phyloP scores from a whole-genome alignment of 495 filamentous ascomycete species.

The Penicillium paradoxum region DNA sequence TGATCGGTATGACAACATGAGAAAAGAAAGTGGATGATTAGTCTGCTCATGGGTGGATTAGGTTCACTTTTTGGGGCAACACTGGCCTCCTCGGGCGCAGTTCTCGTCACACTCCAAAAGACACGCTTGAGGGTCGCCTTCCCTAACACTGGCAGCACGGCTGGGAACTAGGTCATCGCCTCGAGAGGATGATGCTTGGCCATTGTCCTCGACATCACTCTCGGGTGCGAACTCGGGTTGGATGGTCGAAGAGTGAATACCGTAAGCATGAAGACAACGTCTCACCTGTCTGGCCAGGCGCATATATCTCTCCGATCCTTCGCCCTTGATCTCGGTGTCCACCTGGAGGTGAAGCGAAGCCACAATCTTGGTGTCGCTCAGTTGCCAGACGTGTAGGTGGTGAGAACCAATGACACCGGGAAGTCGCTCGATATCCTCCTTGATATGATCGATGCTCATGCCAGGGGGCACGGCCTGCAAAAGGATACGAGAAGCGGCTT shows the following conservation, averaged over 20 bases:
- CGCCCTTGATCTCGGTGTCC: conserved; percentile 65
- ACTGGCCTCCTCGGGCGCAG: conserved; percentile 65
- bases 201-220: conserved; percentile 48
- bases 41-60: conserved; percentile 5
- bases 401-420: conserved; percentile 84
- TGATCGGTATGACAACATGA: conserved; percentile 2
- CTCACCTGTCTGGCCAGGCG: conserved; percentile 71
- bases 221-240: conserved; percentile 86
- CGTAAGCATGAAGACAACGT: conserved; percentile 86
- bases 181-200: conserved; percentile 23
- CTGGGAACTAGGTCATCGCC: conserved; percentile 33
- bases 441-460: conserved; percentile 83
- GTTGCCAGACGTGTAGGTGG: conserved; percentile 96
- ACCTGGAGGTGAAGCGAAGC: conserved; percentile 91
- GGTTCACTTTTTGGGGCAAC: conserved; percentile 55
- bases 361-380: conserved; percentile 88
- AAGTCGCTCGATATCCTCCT: conserved; percentile 79
- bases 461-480: conserved; percentile 88
- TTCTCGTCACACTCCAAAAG: conserved; percentile 83
- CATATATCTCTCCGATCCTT: conserved; percentile 81
- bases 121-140: conserved; percentile 56
- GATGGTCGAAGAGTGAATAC: conserved; percentile 96
- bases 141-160: conserved; percentile 46
- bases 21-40: conserved; percentile 1
- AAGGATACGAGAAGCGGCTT: conserved; percentile 88